Conservation (phyloP, 2,329 filamentous ascomycete species). For the Ophiostoma tasmaniense region DNA sequence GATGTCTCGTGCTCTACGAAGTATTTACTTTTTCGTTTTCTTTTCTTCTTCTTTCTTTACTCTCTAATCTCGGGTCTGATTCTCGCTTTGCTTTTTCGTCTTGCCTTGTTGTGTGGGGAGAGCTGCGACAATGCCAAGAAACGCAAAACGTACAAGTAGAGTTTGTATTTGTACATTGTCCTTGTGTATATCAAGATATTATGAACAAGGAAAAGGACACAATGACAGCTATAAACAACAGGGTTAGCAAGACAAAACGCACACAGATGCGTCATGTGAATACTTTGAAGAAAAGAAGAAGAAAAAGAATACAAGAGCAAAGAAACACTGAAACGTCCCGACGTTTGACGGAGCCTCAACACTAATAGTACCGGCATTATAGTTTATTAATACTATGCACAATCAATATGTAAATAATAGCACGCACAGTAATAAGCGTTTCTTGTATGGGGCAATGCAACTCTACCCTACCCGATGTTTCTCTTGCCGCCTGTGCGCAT, state of each 20-base stretch:
- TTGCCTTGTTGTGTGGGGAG: background rate
- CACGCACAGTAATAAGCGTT: background rate
- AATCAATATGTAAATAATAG: background rate
- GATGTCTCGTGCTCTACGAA: background rate
- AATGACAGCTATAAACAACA: too few relatives aligned
- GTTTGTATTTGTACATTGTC: too few relatives aligned
- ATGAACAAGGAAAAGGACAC: too few relatives aligned
- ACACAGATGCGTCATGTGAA: too few relatives aligned
- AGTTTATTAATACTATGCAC: background rate
- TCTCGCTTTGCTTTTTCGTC: background rate
- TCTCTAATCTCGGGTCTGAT: background rate
- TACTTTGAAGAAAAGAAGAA: background rate
- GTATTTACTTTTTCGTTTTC: background rate
- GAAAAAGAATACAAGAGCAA: background rate
- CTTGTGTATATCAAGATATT: too few relatives aligned
- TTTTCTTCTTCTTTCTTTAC: background rate
- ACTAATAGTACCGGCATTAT: background rate
- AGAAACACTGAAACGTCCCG: conserved; percentile 16
- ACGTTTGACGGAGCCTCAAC: conserved; percentile 13
- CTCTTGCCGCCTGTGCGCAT: conserved; percentile 14
- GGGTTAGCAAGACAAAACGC: background rate
- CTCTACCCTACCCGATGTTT: conserved; percentile 10
- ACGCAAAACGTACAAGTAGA: conserved; percentile 1
- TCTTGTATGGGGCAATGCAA: conserved; percentile 13
- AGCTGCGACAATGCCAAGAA: conserved; percentile 3